These are phyloP conservation scores for Wickerhamomyces subpelliculosus DNA, from an alignment of 805 yeast species.

Conservation along the genomic window DNA sequence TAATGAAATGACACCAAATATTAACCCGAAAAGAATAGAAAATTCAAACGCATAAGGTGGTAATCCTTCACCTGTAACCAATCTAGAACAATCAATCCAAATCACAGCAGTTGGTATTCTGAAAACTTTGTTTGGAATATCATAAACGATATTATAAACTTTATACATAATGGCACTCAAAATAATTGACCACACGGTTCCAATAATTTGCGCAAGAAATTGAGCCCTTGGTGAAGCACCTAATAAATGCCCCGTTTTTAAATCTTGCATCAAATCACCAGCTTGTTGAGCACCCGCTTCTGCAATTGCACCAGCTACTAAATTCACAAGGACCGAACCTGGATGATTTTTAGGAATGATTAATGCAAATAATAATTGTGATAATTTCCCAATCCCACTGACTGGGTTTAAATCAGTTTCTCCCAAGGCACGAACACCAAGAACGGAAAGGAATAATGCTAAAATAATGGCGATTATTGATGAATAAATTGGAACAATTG, in stretches of 20 bases:
- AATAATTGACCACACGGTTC: conserved; percentile 78
- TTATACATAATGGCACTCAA: conserved; percentile 78
- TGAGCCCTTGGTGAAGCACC: conserved; percentile 94
- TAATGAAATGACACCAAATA: conserved; percentile 66
- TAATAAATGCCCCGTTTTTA: conserved; percentile 85
- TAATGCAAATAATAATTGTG: conserved; percentile 82
- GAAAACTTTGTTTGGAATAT: conserved; percentile 75
- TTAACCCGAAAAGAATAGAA: conserved; percentile 52
- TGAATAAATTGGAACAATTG: conserved; percentile 64
- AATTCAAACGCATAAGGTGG: conserved; percentile 70
- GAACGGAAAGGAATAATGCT: conserved; percentile 72
- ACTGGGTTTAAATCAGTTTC: conserved; percentile 97
- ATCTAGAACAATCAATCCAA: conserved; percentile 93
- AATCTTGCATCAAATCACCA: conserved; percentile 95
- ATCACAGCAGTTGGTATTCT: conserved; percentile 92
- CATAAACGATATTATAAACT: conserved; percentile 74
- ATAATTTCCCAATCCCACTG: conserved; percentile 90
- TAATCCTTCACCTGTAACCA: conserved; percentile 85
- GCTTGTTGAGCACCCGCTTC: conserved; percentile 99
- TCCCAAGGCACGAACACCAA: conserved; percentile 92
- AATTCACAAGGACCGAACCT: conserved; percentile 74
- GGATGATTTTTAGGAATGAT: conserved; percentile 70
- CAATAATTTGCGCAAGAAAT: conserved; percentile 82
- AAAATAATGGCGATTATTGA: conserved; percentile 60
- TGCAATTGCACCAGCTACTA: conserved; percentile 94